Evolutionary conservation across 768 basidiomycete species (phyloP).

Genomic region (Russula olivacea): DNA sequence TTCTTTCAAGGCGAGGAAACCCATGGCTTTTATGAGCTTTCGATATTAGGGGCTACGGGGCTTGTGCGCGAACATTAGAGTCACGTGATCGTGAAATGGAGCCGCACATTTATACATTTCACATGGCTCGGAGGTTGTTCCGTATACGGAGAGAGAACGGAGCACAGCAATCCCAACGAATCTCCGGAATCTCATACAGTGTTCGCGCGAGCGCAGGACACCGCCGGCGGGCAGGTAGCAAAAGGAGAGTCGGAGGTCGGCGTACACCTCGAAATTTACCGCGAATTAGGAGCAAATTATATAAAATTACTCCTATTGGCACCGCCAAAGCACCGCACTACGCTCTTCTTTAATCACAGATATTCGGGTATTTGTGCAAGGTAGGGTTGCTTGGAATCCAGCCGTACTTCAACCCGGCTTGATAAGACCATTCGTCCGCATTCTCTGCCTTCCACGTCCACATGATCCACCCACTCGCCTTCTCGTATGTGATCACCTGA

Average conservation of each 20-base stretch:
- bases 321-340: too few species aligned
- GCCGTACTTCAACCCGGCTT: conserved; percentile 68
- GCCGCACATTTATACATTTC: not conserved
- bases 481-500: conserved; percentile 58
- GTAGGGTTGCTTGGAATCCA: conserved; percentile 74
- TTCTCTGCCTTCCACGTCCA: conserved; percentile 83
- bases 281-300: not conserved
- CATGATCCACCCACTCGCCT: conserved; percentile 64
- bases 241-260: not conserved
- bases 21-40: conserved; percentile 14
- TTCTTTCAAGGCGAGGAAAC: not conserved
- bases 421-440: conserved; percentile 88
- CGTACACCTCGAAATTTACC: not conserved
- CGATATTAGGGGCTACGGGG: conserved; percentile 11
- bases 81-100: conserved; percentile 13
- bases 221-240: not conserved
- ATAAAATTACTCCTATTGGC: too few species aligned
- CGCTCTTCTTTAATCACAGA: conserved; percentile 22
- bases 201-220: not conserved
- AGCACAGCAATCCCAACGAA: not conserved
- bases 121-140: not conserved
- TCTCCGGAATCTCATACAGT: not conserved
- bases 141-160: not conserved
- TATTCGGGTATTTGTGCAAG: conserved; percentile 43
- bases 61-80: not conserved